These are phyloP conservation scores for Pulicaria dysenterica DNA, from an alignment of 129 eudicot genomes.

Conservation along the genomic window DNA sequence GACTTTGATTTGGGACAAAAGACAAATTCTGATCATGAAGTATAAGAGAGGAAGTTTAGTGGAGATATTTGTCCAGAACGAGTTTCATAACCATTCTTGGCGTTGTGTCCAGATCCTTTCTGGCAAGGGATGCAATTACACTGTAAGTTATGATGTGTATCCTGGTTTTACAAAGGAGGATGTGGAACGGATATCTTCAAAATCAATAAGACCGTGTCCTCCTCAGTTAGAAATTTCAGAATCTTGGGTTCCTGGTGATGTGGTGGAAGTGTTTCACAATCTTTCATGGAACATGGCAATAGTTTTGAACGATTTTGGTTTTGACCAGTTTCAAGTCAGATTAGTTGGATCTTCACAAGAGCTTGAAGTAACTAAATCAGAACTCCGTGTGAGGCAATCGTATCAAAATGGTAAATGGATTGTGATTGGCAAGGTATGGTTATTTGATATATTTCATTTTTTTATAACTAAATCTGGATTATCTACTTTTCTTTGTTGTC, in stretches of 20 bases:
- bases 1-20: slow-evolving; percentile 10
- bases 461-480: too few relatives aligned
- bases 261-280: slow-evolving; percentile 68
- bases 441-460: background rate
- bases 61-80: slow-evolving; percentile 60
- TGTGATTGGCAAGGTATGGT: slow-evolving; percentile 16
- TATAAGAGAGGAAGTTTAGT: slow-evolving; percentile 63
- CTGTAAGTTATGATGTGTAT: slow-evolving; percentile 55
- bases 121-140: slow-evolving; percentile 49
- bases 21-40: slow-evolving; percentile 43
- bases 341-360: slow-evolving; percentile 54
- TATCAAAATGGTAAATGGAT: slow-evolving; percentile 36
- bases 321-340: slow-evolving; percentile 54
- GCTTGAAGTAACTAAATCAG: slow-evolving; percentile 34
- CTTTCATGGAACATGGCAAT: slow-evolving; percentile 67
- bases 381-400: slow-evolving; percentile 50
- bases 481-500: background rate
- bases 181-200: slow-evolving; percentile 46
- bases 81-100: slow-evolving; percentile 59
- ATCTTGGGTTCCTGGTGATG: slow-evolving; percentile 59
- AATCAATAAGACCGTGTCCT: slow-evolving; percentile 69
- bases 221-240: slow-evolving; percentile 44
- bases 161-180: slow-evolving; percentile 38
- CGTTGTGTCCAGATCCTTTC: slow-evolving; percentile 58
- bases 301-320: slow-evolving; percentile 43